These are phyloP conservation scores for Naganishia cerealis DNA, from an alignment of 1,284 basidiomycete genomes.

Conservation along the genomic window DNA sequence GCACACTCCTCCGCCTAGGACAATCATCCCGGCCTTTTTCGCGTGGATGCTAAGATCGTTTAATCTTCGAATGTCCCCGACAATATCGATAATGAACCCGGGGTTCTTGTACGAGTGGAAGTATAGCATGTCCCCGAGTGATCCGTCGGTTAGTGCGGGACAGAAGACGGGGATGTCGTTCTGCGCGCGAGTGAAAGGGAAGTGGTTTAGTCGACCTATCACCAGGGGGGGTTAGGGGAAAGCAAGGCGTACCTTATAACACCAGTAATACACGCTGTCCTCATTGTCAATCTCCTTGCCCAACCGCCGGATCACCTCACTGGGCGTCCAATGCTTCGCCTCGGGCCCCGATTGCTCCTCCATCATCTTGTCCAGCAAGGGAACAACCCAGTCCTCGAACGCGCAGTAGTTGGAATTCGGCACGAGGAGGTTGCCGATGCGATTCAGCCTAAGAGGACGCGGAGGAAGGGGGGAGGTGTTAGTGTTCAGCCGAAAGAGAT, in stretches of 20 bases:
- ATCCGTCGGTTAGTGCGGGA: constrained; percentile 95
- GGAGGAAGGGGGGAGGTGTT: not conserved
- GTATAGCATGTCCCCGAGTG: constrained; percentile 98
- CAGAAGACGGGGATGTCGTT: constrained; percentile 99
- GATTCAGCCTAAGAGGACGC: constrained; percentile 65
- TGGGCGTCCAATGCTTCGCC: constrained; percentile 75
- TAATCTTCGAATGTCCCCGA: constrained; percentile 84
- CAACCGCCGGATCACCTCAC: constrained; percentile 82
- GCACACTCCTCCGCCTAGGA: constrained; percentile 96
- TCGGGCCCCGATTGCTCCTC: constrained; percentile 71
- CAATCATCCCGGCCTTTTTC: constrained; percentile 95
- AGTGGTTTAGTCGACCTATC: not conserved
- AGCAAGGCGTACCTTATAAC: constrained; percentile 76
- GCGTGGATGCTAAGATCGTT: constrained; percentile 88
- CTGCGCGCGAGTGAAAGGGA: constrained; percentile 56
- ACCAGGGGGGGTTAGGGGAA: not conserved
- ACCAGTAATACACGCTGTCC: constrained; percentile 98
- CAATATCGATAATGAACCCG: constrained; percentile 87
- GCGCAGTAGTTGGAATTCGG: constrained; percentile 99
- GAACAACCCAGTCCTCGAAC: constrained; percentile 98
- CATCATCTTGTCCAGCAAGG: constrained; percentile 88
- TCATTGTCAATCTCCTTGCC: constrained; percentile 96
- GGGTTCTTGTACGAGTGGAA: constrained; percentile 94
- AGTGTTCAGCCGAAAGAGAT: not conserved
- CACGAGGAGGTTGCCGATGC: constrained; percentile 95